Conservation (phyloP, 352 stramenopile genomes). For the Globisporangium heterothallicum region DNA sequence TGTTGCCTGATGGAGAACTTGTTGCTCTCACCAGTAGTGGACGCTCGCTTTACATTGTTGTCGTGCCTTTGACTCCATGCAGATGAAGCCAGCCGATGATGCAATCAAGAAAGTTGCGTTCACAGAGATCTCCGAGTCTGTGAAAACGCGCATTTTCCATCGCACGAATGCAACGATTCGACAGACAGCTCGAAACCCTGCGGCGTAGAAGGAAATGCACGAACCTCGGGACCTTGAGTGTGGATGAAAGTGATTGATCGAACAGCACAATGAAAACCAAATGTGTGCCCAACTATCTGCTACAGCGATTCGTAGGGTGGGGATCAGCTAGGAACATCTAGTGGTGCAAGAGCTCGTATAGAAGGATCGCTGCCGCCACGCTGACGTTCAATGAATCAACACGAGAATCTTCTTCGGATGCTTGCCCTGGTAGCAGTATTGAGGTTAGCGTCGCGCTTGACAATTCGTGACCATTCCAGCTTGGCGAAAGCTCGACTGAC, state of each 20-base stretch:
- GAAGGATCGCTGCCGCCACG: slow-evolving; percentile 64
- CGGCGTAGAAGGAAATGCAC: no score
- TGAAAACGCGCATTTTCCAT: slow-evolving; percentile 33
- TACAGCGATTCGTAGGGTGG: no score
- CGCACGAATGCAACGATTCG: slow-evolving; percentile 35
- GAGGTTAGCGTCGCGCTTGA: no score
- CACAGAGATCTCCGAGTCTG: slow-evolving; percentile 31
- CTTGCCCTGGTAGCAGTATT: slow-evolving; percentile 29
- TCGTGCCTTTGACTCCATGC: neutral
- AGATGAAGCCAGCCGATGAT: slow-evolving; percentile 1
- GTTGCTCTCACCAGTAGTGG: no score
- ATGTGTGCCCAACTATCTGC: no score
- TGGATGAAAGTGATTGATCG: no score
- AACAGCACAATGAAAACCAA: neutral
- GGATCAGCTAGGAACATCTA: no score
- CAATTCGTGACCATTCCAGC: neutral
- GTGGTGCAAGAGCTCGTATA: slow-evolving; percentile 75
- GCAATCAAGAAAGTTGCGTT: slow-evolving; percentile 11
- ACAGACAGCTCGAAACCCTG: slow-evolving; percentile 7
- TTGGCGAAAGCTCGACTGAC: slow-evolving; percentile 17
- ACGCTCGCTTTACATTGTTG: neutral
- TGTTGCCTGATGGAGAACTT: neutral
- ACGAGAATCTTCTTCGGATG: slow-evolving; percentile 49
- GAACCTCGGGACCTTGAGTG: no score
- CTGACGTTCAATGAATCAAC: slow-evolving; percentile 84